These are phyloP conservation scores for Flaveria ramosissima DNA, from an alignment of 129 eudicot genomes.

Conservation along the genomic window DNA sequence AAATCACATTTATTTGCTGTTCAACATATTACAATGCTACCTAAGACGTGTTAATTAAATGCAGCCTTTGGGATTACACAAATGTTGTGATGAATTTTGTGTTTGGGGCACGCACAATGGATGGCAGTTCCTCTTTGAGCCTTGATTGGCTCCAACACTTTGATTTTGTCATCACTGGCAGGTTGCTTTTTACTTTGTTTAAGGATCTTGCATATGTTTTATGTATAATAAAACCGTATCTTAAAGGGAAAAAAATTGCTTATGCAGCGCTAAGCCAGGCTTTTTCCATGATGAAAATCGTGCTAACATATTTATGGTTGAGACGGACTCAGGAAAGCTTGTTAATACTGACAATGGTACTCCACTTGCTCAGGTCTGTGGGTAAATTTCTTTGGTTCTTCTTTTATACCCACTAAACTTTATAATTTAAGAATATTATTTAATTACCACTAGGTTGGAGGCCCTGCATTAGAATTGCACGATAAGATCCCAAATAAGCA, in stretches of 20 bases:
- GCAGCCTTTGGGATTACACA: constrained; percentile 99
- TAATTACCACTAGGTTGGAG: constrained; percentile 59
- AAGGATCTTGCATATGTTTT: not conserved
- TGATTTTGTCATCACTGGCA: constrained; percentile 96
- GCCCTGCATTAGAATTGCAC: constrained; percentile 47
- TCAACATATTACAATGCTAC: not conserved
- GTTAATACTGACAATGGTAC: constrained; percentile 90
- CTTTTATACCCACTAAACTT: not conserved
- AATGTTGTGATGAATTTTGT: constrained; percentile 95
- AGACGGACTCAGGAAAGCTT: constrained; percentile 83
- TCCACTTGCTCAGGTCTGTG: constrained; percentile 89
- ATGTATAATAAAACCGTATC: not conserved
- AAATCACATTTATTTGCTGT: not conserved
- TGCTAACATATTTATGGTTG: constrained; percentile 88
- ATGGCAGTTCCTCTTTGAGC: constrained; percentile 41
- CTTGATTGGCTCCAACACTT: constrained; percentile 93
- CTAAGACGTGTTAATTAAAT: constrained; percentile 31
- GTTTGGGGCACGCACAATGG: constrained; percentile 44
- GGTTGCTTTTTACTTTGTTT: constrained; percentile 48
- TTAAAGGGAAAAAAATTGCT: not conserved
- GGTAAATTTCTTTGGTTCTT: constrained; percentile 10
- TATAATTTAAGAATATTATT: not conserved
- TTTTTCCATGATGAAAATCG: constrained; percentile 94
- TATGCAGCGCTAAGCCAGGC: constrained; percentile 85
- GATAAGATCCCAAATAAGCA: constrained; percentile 42